A percentile compares a stretch with the other conserved stretches of the same genome.
Conservation (phyloP, 345 rosid species). For the Theobroma cacao region DNA sequence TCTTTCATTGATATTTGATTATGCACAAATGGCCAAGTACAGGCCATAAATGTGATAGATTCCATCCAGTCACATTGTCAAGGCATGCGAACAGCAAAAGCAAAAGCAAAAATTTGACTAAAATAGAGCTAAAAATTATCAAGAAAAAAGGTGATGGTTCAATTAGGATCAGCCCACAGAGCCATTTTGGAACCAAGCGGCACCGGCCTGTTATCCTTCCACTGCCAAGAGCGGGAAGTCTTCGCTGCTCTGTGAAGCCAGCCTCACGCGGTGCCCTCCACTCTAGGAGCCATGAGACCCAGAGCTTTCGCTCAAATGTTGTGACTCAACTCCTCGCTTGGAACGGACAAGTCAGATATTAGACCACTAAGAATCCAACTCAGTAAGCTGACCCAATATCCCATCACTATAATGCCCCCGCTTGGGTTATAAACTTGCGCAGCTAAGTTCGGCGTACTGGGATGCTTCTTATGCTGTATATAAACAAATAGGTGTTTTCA, state of each 20-base stretch:
- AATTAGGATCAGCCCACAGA: neutral
- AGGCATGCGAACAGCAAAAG: too few relatives aligned
- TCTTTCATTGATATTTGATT: too few relatives aligned
- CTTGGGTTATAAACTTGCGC: neutral
- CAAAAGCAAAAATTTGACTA: neutral
- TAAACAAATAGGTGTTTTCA: neutral
- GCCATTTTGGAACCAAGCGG: neutral
- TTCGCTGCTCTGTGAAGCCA: constrained; percentile 5
- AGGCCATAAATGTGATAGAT: too few relatives aligned
- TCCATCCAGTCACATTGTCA: too few relatives aligned
- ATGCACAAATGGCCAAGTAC: too few relatives aligned
- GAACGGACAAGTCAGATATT: neutral
- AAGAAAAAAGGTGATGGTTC: neutral
- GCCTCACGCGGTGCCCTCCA: neutral
- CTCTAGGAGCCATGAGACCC: neutral
- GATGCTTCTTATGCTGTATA: too few relatives aligned
- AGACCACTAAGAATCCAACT: neutral
- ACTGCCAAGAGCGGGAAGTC: neutral
- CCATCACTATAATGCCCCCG: neutral
- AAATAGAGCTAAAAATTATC: too few relatives aligned
- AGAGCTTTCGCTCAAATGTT: neutral
- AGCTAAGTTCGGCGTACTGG: neutral
- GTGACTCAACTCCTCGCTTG: neutral
- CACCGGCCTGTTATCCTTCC: neutral
- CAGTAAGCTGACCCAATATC: accelerated